Evolutionary conservation across 768 basidiomycete species (phyloP).

Genomic region (Hydnomerulius pinastri): DNA sequence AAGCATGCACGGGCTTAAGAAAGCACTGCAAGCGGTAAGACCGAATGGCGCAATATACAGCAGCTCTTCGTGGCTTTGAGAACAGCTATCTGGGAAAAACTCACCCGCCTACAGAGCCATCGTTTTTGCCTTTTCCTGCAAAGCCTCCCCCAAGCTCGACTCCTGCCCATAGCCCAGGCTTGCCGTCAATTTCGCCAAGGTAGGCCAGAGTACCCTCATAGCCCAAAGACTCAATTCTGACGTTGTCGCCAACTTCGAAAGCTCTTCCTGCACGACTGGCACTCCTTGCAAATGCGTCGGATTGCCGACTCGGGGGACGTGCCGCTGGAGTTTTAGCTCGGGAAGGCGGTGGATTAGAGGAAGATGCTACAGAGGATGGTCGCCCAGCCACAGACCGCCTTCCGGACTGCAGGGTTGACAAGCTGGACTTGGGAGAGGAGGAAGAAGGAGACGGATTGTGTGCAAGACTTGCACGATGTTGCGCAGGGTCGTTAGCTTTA

Average conservation of each 20-base stretch:
- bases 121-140: slow-evolving; percentile 91
- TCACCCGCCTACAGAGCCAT: slow-evolving; percentile 88
- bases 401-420: slow-evolving; percentile 44
- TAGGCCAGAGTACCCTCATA: slow-evolving; percentile 84
- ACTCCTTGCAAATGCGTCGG: slow-evolving; percentile 55
- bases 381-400: slow-evolving; percentile 53
- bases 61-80: neutral
- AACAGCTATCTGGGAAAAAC: slow-evolving; percentile 39
- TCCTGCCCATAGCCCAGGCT: slow-evolving; percentile 90
- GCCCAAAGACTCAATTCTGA: slow-evolving; percentile 85
- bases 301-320: slow-evolving; percentile 67
- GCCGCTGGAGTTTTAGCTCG: slow-evolving; percentile 55
- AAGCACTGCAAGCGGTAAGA: neutral
- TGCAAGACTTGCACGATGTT: slow-evolving; percentile 52
- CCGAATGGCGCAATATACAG: neutral
- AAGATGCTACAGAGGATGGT: slow-evolving; percentile 63
- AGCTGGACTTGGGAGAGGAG: slow-evolving; percentile 45
- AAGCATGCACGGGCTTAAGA: neutral
- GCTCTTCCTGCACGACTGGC: slow-evolving; percentile 44
- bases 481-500: slow-evolving; percentile 77
- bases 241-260: slow-evolving; percentile 78
- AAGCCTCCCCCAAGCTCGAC: slow-evolving; percentile 88
- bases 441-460: slow-evolving; percentile 44
- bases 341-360: slow-evolving; percentile 43
- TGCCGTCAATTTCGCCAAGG: slow-evolving; percentile 85